phyloP scores from a whole-genome alignment of 345 rosid genomes.

The Brassica rapa region DNA sequence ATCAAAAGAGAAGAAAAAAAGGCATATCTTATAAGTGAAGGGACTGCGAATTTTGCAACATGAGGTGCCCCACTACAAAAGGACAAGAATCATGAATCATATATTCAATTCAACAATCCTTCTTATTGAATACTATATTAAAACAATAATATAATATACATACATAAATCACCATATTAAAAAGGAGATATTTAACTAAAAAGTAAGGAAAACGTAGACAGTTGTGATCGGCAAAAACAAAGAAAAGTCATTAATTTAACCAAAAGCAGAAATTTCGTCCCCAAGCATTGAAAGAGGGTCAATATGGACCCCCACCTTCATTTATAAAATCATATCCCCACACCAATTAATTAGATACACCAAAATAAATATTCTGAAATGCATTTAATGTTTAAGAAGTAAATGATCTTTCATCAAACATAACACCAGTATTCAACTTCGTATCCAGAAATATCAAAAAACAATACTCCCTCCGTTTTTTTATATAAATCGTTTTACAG shows the following conservation, averaged over 20 bases:
- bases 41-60: conserved; percentile 32
- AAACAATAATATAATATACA: not conserved
- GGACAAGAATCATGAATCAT: conserved; percentile 30
- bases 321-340: conserved; percentile 34
- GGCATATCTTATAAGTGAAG: conserved; percentile 40
- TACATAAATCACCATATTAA: conserved; percentile 1
- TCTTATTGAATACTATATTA: conserved; percentile 10
- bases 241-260: conserved; percentile 34
- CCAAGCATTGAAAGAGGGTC: conserved; percentile 33
- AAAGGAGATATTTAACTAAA: not conserved
- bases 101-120: conserved; percentile 17
- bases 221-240: conserved; percentile 25
- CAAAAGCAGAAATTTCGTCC: conserved; percentile 27
- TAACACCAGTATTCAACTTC: not conserved
- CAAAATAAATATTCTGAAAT: not conserved
- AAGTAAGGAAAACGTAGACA: conserved; percentile 25
- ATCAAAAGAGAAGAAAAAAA: conserved; percentile 27
- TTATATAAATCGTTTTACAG: too few species aligned
- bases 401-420: conserved; percentile 18
- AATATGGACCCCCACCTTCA: conserved; percentile 35
- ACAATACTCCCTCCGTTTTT: too few species aligned
- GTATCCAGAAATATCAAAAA: conserved; percentile 11
- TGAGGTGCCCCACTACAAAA: conserved; percentile 38
- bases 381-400: conserved; percentile 8
- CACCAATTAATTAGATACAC: conserved; percentile 18